Evolutionary conservation across 192 early-diverging fungal species (phyloP), one percentile per base, ranked within the genome.

Genomic region (Rhizophagus prolifer): DNA sequence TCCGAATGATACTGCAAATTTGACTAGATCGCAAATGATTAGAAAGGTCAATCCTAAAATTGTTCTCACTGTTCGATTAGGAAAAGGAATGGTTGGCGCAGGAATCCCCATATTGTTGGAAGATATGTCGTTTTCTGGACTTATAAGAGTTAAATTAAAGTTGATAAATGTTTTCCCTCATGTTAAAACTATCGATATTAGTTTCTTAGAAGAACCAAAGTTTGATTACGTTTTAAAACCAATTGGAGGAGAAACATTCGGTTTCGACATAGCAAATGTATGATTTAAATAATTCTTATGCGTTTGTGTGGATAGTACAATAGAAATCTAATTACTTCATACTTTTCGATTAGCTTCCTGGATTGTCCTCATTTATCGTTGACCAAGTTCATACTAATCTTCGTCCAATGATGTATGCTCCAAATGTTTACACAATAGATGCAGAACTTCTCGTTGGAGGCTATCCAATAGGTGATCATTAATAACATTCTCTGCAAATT

Each of bases 171-270:
- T 89, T 67, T 97, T 94, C 74, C 97, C 97, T 0, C 92, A 96
- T 77, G 88, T 99, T 74, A 89, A 93, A 80, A 91, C 88, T 0
- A 85, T 96, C 12, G 92, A 95, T 60, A 88, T 94, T 70, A 89
- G 90, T 76, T 95, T 99, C 83, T 80, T 95, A 68, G 91, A 95
- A 75, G 83, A 87, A n/a, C 97, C 97, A 46, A 83, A 84, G 21
- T 87, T 99, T 58, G 94, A 96, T 84, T 99, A 96, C 86, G 87
- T 87, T 47, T 88, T 99, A 44, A 91, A 95, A 78, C 97, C 97
- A 4, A 87, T 99, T 38, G 93, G 93, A 68, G 93, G 92, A 78
- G 92, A 94, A 36, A 90, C 88, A 14, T 87, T 93, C 79, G 93
- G 93, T 70, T 88, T 93, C 71, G 96, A 97, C 81, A 90, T 97